Conservation (phyloP, 495 filamentous ascomycete species). For the Aspergillus cristatus region DNA sequence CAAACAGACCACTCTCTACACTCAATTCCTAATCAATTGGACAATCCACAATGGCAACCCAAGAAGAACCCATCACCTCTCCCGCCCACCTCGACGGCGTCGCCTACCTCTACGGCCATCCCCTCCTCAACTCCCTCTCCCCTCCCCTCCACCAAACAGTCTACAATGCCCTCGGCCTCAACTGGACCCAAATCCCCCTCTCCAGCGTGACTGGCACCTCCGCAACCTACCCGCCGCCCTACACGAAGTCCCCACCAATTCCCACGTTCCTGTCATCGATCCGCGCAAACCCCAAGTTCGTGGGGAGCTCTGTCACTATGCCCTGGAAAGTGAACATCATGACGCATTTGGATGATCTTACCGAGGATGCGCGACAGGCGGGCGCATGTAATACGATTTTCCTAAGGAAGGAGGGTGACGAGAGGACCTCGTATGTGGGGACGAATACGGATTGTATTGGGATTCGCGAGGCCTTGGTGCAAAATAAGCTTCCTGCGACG, state of each 20-base stretch:
- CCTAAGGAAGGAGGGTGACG: slow-evolving; percentile 36
- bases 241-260: slow-evolving; percentile 35
- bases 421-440: slow-evolving; percentile 41
- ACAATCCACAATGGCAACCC: slow-evolving; percentile 17
- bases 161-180: slow-evolving; percentile 47
- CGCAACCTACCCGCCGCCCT: slow-evolving; percentile 27
- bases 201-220: slow-evolving; percentile 30
- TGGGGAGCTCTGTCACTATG: slow-evolving; percentile 66
- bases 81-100: slow-evolving; percentile 29
- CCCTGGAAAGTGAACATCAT: slow-evolving; percentile 65
- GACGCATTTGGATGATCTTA: slow-evolving; percentile 56
- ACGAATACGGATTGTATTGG: slow-evolving; percentile 73
- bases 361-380: slow-evolving; percentile 55
- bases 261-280: slow-evolving; percentile 41
- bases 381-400: slow-evolving; percentile 71
- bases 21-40: too few relatives aligned
- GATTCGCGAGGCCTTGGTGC: slow-evolving; percentile 56
- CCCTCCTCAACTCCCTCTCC: slow-evolving; percentile 58
- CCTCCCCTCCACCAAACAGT: slow-evolving; percentile 60
- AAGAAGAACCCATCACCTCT: slow-evolving; percentile 31
- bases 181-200: slow-evolving; percentile 51
- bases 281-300: slow-evolving; percentile 39
- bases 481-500: slow-evolving; percentile 38
- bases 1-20: background rate
- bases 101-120: slow-evolving; percentile 43